Evolutionary conservation across 2,329 filamentous ascomycete genomes (phyloP), one percentile per base, ranked within the genome.

Genomic region (Ciborinia camelliae): DNA sequence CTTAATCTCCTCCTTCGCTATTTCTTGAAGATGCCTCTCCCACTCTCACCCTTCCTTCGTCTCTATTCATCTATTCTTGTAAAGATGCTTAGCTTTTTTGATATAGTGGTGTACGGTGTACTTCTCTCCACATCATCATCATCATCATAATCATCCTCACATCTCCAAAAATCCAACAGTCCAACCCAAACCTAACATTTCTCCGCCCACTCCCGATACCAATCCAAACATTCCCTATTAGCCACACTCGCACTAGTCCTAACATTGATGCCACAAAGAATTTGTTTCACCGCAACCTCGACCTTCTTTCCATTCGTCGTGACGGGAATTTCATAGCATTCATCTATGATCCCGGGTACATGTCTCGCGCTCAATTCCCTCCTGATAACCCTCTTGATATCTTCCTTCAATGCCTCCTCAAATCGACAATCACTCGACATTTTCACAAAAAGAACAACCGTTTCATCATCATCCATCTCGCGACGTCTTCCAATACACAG

Each of bases 231-330:
- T 70, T 89, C 90, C 2, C 90, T 88, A 76, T 98, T 98, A 6
- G 92, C 91, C n/a, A 97, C 93, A 73, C 91, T 96, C 0, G 93
- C 92, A 57, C 92, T 93, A 0, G 91, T 96, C 80, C 92, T 94
- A 69, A 97, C 87, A 61, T 91, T 86, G 77, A 93, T 80, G 0
- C 93, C 94, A 35, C 91, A 96, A 1, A 99, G 79, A 52, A 98
- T 97, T 78, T 97, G 93, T 81, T 98, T 98, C 7, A 98, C 94
- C 0, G 92, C 91, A 55, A 96, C 92, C 76, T 99, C 94, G 66
- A 99, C 91, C 87, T 98, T 99, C 81, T 99, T 99, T 62, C 94
- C 94, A 73, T 99, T 99, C 2, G 88, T 88, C 20, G 95, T 98
- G 70, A 93, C 88, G 0, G 94, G 95, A 23, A 99, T 95, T 0